These are phyloP conservation scores for Ogataea trehalophila DNA, from an alignment of 805 yeast genomes.

Conservation along the genomic window DNA sequence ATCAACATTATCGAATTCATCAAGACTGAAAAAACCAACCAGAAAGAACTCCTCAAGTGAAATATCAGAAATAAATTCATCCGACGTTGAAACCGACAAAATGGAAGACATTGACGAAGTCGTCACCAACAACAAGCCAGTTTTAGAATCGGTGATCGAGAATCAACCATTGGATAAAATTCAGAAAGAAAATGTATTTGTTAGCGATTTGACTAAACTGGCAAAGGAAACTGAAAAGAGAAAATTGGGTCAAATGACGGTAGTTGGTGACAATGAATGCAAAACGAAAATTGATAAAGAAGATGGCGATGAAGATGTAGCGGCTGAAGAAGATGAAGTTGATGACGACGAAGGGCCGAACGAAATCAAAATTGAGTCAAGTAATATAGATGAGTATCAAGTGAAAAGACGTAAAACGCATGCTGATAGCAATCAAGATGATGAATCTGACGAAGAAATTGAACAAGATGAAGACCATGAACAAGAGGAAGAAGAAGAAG, in stretches of 20 bases:
- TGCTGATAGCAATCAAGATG: conserved; percentile 1
- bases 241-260: background rate
- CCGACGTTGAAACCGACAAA: conserved; percentile 90
- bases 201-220: conserved; percentile 39
- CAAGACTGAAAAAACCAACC: conserved; percentile 2
- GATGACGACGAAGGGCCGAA: conserved; percentile 1
- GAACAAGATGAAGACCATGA: conserved; percentile 9
- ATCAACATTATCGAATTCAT: too few relatives aligned
- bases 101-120: conserved; percentile 56
- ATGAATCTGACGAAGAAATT: background rate
- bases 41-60: conserved; percentile 16
- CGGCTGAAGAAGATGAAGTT: conserved; percentile 21
- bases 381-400: conserved; percentile 4
- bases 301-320: conserved; percentile 14
- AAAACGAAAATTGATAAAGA: conserved; percentile 38
- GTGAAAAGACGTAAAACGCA: background rate
- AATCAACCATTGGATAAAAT: background rate
- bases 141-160: background rate
- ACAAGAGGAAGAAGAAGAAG: conserved; percentile 10
- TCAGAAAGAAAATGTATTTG: background rate
- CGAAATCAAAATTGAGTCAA: background rate
- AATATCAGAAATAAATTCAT: conserved; percentile 34
- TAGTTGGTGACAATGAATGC: background rate
- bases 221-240: conserved; percentile 36
- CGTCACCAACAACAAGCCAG: too few relatives aligned